These are phyloP conservation scores for Mucor piriformis DNA, from an alignment of 371 early-diverging fungal species.

Conservation along the genomic window DNA sequence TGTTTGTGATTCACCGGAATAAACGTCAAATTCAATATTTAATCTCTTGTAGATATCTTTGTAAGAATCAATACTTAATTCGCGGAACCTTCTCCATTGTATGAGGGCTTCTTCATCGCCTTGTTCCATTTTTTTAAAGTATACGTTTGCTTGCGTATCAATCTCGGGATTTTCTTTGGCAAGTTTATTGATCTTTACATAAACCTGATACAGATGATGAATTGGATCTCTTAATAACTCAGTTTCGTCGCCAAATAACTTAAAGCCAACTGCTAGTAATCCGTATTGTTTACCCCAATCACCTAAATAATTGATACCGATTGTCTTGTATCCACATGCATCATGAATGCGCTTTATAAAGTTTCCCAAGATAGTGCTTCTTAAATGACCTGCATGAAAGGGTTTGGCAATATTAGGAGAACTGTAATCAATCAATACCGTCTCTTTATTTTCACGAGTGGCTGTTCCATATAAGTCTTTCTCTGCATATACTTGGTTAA, in stretches of 20 bases:
- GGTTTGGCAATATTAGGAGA: conserved; percentile 99
- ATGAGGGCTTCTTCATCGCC: conserved; percentile 72
- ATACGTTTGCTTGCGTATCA: conserved; percentile 80
- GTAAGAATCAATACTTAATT: conserved; percentile 89
- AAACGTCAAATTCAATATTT: conserved; percentile 91
- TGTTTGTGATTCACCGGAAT: conserved; percentile 96
- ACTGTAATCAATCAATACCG: conserved; percentile 92
- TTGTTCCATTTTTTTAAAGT: conserved; percentile 95
- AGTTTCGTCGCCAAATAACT: conserved; percentile 80
- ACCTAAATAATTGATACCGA: conserved; percentile 97
- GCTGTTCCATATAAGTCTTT: conserved; percentile 7
- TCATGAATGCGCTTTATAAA: conserved; percentile 87
- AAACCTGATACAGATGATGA: conserved; percentile 93
- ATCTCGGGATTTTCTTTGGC: conserved; percentile 63
- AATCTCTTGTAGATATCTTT: conserved; percentile 86
- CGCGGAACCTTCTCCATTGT: conserved; percentile 87
- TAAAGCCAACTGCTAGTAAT: conserved; percentile 93
- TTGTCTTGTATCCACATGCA: conserved; percentile 86
- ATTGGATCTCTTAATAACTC: conserved; percentile 87
- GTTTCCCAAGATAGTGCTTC: conserved; percentile 98
- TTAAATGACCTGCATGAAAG: conserved; percentile 99
- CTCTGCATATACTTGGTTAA: conserved; percentile 50
- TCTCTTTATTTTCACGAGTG: conserved; percentile 28
- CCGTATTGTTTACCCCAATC: conserved; percentile 99
- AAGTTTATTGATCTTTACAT: conserved; percentile 86